These are phyloP conservation scores for Hibiscus trionum DNA, from an alignment of 345 rosid genomes.

Conservation along the genomic window DNA sequence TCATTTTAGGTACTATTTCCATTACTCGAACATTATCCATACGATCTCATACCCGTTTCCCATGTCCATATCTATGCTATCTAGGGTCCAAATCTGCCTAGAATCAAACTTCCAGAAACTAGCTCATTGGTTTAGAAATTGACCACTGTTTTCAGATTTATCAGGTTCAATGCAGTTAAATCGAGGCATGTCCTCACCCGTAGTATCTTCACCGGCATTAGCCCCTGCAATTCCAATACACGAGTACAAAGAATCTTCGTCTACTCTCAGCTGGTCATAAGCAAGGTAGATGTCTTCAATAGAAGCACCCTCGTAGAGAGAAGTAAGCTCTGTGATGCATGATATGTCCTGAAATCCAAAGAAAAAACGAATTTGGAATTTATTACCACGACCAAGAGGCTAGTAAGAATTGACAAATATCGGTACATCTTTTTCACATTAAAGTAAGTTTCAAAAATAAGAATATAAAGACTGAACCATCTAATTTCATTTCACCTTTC, in stretches of 20 bases:
- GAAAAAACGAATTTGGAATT: not conserved
- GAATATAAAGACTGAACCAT: not conserved
- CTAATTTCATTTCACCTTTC: slow-evolving; percentile 50
- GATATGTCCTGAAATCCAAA: slow-evolving; percentile 63
- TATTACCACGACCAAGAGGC: not conserved
- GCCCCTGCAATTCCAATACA: slow-evolving; percentile 94
- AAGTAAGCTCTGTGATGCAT: slow-evolving; percentile 80
- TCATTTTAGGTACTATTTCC: not conserved
- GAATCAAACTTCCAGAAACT: not conserved
- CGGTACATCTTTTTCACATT: not conserved
- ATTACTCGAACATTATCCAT: not conserved
- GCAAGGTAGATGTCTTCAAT: slow-evolving; percentile 85
- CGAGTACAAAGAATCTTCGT: slow-evolving; percentile 75
- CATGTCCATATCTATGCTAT: not conserved
- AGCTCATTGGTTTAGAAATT: not conserved
- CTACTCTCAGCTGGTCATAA: slow-evolving; percentile 76
- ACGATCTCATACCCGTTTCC: not conserved
- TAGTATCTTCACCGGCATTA: slow-evolving; percentile 62
- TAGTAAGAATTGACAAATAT: not conserved
- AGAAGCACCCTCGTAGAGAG: slow-evolving; percentile 77
- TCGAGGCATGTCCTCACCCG: slow-evolving; percentile 29
- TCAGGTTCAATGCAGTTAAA: not conserved
- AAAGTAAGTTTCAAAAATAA: not conserved
- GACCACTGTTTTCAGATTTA: not conserved
- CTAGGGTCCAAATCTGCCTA: not conserved